A percentile compares a stretch with the other conserved stretches of the same genome.
Evolutionary conservation across 2,329 filamentous ascomycete species (phyloP).

Genomic region (Aspergillus neotritici): DNA sequence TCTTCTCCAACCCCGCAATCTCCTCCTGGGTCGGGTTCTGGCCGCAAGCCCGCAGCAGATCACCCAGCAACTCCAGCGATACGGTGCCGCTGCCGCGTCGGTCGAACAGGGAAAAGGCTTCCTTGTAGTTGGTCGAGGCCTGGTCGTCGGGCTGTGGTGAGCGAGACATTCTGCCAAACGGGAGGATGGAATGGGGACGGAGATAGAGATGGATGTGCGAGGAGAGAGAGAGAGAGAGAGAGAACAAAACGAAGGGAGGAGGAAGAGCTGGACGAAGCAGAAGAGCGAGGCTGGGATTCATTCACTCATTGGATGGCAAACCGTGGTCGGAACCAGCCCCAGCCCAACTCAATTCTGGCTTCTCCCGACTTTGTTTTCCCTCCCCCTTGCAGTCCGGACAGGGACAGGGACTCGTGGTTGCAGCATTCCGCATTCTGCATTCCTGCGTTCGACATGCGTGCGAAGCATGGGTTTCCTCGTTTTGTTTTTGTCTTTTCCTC

Average conservation of each 20-base stretch:
- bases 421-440: too few relatives aligned
- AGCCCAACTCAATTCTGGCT: neutral
- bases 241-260: constrained; percentile 1
- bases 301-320: too few relatives aligned
- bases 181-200: constrained; percentile 10
- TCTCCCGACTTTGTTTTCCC: too few relatives aligned
- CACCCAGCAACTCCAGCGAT: constrained; percentile 76
- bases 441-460: too few relatives aligned
- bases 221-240: constrained; percentile 3
- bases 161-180: constrained; percentile 21
- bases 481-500: too few relatives aligned
- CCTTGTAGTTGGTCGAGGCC: constrained; percentile 97
- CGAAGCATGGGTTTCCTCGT: too few relatives aligned
- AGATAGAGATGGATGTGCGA: neutral
- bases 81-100: constrained; percentile 97
- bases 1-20: constrained; percentile 88
- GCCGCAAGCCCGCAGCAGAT: constrained; percentile 90
- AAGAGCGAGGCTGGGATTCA: neutral
- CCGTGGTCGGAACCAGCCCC: neutral
- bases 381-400: too few relatives aligned
- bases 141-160: constrained; percentile 36
- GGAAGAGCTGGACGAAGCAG: constrained; percentile 7
- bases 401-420: too few relatives aligned
- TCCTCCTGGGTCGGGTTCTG: constrained; percentile 96
- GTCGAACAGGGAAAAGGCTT: constrained; percentile 99